A percentile compares a stretch with the other conserved stretches of the same genome.
These are phyloP conservation scores for Tolypocladium tundrense DNA, from an alignment of 2,329 filamentous ascomycete genomes.

Conservation along the genomic window DNA sequence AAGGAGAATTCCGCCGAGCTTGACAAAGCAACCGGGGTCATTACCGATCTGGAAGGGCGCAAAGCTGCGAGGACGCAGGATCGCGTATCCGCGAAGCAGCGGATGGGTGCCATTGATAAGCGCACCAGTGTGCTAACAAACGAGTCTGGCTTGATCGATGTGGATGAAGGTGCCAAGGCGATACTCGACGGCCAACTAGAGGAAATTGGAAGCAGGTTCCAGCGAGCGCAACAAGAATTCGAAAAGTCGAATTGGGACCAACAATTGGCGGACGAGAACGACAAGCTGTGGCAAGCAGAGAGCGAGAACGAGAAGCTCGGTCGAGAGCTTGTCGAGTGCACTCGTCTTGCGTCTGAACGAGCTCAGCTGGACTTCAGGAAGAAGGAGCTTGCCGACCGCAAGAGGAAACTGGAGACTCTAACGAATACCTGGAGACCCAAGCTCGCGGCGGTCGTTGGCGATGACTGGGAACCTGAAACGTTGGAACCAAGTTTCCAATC, in stretches of 20 bases:
- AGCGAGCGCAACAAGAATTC: slow-evolving; percentile 52
- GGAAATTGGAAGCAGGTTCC: slow-evolving; percentile 55
- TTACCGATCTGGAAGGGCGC: slow-evolving; percentile 65
- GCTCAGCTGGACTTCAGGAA: slow-evolving; percentile 76
- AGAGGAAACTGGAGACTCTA: slow-evolving; percentile 68
- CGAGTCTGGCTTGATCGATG: slow-evolving; percentile 60
- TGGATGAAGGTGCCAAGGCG: slow-evolving; percentile 78
- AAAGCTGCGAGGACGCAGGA: slow-evolving; percentile 64
- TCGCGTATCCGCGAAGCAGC: slow-evolving; percentile 62
- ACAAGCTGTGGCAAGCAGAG: slow-evolving; percentile 58
- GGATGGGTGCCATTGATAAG: slow-evolving; percentile 64
- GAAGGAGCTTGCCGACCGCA: slow-evolving; percentile 65
- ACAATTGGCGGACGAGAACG: slow-evolving; percentile 56
- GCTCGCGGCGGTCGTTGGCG: slow-evolving; percentile 53
- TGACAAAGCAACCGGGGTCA: slow-evolving; percentile 57
- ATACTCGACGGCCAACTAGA: slow-evolving; percentile 64
- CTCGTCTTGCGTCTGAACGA: slow-evolving; percentile 67
- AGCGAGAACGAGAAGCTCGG: slow-evolving; percentile 61
- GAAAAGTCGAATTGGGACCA: slow-evolving; percentile 58
- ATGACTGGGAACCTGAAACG: slow-evolving; percentile 56
- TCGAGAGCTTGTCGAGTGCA: slow-evolving; percentile 74
- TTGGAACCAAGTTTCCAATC: slow-evolving; percentile 63
- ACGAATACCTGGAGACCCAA: slow-evolving; percentile 62
- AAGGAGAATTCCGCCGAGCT: slow-evolving; percentile 65
- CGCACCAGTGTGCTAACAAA: slow-evolving; percentile 56